phyloP scores from a whole-genome alignment of 371 early-diverging fungal species.

The Mycotypha africana region DNA sequence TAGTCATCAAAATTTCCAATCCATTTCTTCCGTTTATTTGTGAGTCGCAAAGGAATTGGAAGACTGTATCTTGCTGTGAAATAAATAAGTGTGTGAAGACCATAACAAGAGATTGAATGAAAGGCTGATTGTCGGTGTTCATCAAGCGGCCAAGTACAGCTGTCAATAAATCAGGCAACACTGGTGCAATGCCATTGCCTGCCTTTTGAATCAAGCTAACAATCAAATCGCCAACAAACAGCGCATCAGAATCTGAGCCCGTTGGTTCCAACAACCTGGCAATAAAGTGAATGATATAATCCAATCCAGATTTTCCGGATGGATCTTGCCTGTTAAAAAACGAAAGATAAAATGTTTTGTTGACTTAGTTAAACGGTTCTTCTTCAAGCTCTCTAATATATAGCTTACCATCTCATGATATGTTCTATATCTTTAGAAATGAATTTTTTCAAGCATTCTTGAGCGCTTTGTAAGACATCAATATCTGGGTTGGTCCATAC shows the following conservation, averaged over 20 bases:
- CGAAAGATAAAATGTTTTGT: background rate
- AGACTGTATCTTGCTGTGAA: constrained; percentile 62
- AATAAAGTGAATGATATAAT: constrained; percentile 73
- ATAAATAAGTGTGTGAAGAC: constrained; percentile 82
- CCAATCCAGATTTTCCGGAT: constrained; percentile 69
- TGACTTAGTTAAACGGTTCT: background rate
- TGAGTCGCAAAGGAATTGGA: constrained; percentile 58
- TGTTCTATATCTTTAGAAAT: constrained; percentile 61
- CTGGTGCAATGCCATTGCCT: constrained; percentile 58
- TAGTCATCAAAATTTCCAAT: constrained; percentile 60
- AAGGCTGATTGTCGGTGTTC: constrained; percentile 67
- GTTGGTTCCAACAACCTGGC: constrained; percentile 71
- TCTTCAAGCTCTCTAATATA: too few species aligned
- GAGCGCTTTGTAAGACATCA: constrained; percentile 52
- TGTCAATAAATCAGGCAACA: constrained; percentile 73
- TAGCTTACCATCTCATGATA: constrained; percentile 54
- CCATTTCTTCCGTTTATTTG: constrained; percentile 55
- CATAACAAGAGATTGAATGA: constrained; percentile 83
- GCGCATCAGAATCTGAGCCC: constrained; percentile 70
- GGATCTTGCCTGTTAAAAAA: constrained; percentile 41
- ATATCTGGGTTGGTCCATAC: constrained; percentile 61
- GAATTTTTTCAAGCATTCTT: constrained; percentile 61
- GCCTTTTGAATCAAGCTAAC: constrained; percentile 79
- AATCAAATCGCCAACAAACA: constrained; percentile 89
- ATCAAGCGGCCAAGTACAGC: constrained; percentile 68